phyloP scores from a whole-genome alignment of 441 rosid species.

The Aquilaria agallochum region DNA sequence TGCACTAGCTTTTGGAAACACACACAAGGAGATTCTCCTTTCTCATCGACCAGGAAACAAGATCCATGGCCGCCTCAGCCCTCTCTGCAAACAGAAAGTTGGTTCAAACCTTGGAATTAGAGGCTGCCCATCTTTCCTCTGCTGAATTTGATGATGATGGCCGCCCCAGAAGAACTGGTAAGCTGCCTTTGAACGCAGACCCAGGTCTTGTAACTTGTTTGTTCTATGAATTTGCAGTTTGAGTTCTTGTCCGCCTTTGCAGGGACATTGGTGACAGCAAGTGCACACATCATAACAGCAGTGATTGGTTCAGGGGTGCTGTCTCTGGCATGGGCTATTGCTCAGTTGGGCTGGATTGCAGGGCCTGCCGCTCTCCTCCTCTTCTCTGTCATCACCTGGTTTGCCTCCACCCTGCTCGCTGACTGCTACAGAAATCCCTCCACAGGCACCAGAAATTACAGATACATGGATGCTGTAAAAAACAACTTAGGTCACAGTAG shows the following conservation, averaged over 20 bases:
- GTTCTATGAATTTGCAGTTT: background rate
- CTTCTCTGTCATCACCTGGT: slow-evolving; percentile 25
- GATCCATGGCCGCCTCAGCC: too few species aligned
- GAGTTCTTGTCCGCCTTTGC: background rate
- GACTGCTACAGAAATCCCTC: slow-evolving; percentile 30
- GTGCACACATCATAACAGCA: slow-evolving; percentile 38
- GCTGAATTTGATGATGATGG: slow-evolving; percentile 22
- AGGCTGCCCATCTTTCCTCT: background rate
- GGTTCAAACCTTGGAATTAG: slow-evolving; percentile 2
- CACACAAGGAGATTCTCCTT: too few species aligned
- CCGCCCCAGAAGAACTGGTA: slow-evolving; percentile 22
- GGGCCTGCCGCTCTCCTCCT: slow-evolving; percentile 14
- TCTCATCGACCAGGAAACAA: too few species aligned
- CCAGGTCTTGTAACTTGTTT: background rate
- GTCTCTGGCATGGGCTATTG: slow-evolving; percentile 38
- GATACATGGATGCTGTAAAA: slow-evolving; percentile 29
- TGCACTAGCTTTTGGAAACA: too few species aligned
- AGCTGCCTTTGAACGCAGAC: background rate
- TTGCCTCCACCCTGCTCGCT: slow-evolving; percentile 26
- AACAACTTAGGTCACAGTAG: slow-evolving; percentile 24
- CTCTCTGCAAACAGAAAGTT: background rate
- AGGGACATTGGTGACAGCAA: slow-evolving; percentile 31
- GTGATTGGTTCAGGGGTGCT: slow-evolving; percentile 43
- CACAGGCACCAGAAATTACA: slow-evolving; percentile 23
- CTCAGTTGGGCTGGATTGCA: slow-evolving; percentile 40